Conservation (phyloP, 495 filamentous ascomycete species). For the Podospora appendiculata region DNA sequence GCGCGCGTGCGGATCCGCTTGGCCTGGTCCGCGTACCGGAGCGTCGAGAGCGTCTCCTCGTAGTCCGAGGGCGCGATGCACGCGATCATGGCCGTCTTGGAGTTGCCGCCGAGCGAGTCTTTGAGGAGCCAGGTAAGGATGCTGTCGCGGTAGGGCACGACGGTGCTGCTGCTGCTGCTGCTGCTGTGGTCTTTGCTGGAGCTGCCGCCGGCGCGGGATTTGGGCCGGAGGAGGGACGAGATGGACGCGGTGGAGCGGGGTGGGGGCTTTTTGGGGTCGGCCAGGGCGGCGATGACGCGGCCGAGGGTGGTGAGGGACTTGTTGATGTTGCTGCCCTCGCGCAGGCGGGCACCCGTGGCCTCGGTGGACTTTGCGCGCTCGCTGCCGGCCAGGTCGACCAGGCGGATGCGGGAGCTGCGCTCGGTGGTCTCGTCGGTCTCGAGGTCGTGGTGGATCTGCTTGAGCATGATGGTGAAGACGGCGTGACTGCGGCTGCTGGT, state of each 20-base stretch:
- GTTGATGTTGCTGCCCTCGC: conserved; percentile 97
- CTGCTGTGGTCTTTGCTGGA: conserved; percentile 2
- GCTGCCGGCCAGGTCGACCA: conserved; percentile 92
- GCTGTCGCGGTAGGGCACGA: conserved; percentile 92
- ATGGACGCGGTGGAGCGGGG: background rate
- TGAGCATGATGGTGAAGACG: conserved; percentile 95
- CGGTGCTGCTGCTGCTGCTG: conserved; percentile 27
- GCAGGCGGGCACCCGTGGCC: conserved; percentile 80
- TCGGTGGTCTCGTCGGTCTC: conserved; percentile 94
- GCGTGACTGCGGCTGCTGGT: conserved; percentile 90
- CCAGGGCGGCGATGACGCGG: conserved; percentile 92
- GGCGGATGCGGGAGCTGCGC: conserved; percentile 81
- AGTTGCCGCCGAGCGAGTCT: conserved; percentile 89
- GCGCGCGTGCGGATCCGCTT: conserved; percentile 96
- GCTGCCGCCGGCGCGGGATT: background rate
- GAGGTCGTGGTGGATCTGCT: conserved; percentile 89
- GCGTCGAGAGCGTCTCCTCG: conserved; percentile 91
- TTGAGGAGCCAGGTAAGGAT: conserved; percentile 98
- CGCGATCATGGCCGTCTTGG: conserved; percentile 97
- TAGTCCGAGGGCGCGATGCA: conserved; percentile 94
- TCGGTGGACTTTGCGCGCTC: conserved; percentile 94
- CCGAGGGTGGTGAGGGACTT: conserved; percentile 95
- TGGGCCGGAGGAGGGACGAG: background rate
- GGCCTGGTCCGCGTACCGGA: conserved; percentile 95
- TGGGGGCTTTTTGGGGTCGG: conserved; percentile 63